Conservation (phyloP, 148 eudicot species). For the Heliosperma pusillum region DNA sequence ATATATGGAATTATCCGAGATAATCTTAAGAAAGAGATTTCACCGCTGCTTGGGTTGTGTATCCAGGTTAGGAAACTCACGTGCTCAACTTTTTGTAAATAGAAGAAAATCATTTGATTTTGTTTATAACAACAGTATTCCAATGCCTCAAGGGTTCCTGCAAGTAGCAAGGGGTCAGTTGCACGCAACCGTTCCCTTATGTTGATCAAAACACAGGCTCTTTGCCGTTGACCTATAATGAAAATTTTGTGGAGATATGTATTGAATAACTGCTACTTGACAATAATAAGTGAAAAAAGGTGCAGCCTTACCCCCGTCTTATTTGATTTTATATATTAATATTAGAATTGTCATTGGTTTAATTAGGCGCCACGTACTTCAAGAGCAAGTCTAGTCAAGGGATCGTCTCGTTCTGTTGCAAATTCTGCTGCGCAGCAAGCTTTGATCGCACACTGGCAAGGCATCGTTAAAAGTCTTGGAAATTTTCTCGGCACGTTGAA, state of each 20-base stretch:
- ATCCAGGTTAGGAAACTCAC: constrained; percentile 62
- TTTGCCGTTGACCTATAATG: too few relatives aligned
- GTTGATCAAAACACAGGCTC: too few relatives aligned
- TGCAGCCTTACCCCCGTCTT: too few relatives aligned
- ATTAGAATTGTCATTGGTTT: not conserved
- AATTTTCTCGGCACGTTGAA: constrained; percentile 75
- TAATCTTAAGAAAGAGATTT: constrained; percentile 93
- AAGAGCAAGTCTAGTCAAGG: constrained; percentile 96
- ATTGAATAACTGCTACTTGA: too few relatives aligned
- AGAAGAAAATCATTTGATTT: not conserved
- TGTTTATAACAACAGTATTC: not conserved
- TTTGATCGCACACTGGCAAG: constrained; percentile 97
- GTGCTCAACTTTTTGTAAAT: not conserved
- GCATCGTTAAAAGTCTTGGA: constrained; percentile 86
- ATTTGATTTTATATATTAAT: constrained; percentile 16
- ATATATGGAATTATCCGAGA: constrained; percentile 95
- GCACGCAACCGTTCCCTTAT: too few relatives aligned
- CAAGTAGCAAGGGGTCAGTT: too few relatives aligned
- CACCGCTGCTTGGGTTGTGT: constrained; percentile 94
- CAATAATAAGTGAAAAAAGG: too few relatives aligned
- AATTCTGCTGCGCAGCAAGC: constrained; percentile 89
- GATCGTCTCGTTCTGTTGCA: constrained; percentile 83
- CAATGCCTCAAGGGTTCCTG: not conserved
- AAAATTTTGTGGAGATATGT: too few relatives aligned
- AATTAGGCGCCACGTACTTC: constrained; percentile 95